Base-by-base conservation (phyloP, 768 basidiomycete species). In the Sarcodon sp. region DNA sequence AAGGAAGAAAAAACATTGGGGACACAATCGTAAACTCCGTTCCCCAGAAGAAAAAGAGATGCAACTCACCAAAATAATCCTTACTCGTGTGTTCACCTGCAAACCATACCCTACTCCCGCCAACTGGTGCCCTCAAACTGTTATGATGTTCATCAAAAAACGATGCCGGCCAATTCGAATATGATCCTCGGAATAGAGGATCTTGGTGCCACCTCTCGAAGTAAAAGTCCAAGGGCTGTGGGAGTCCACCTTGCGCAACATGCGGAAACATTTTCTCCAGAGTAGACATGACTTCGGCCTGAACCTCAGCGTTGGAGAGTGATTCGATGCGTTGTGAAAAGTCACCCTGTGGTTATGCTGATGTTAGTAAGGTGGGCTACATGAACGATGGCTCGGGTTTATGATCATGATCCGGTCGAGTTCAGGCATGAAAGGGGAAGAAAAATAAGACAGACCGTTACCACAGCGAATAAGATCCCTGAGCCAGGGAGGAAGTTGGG, bases 81-180 rank as follows among this genome's bases (percentile, higher is more conserved):
- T 67, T 60, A 47, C 73, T 80, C 3, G 73, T 79, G 3, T 73
- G 77, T 57, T 83, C 80, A 4, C 79, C 80, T 0, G 80, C 73
- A 53, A 83, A 83, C 69, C 75, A 80, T 8, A 83, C 64, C 9
- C 67, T 64, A 27, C 21, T 27, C 34, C 64, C 57, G 9, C 64
- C 63, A 8, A 83, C 64, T 16, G 73, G 76, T 3, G 76, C 75
- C 35, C 76, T 67, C 45, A 82, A 54, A 54, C 81, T 79, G 7
- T 68, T 64, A 7, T 75, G 67, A 46, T 80, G 76, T 32, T 65
- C 63, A 12, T 66, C 68, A 9, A 74, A 59, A 52, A 80, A 81
- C 3, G 76, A 69, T 0, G 83, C 68, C 0, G 80, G 81, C 80
- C 80, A 84, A 51, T 82, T 85, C 16, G 76, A 77, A 53, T 79